Evolutionary conservation across 2,329 filamentous ascomycete species (phyloP).

Genomic region (Bimuria novae-zelandiae): DNA sequence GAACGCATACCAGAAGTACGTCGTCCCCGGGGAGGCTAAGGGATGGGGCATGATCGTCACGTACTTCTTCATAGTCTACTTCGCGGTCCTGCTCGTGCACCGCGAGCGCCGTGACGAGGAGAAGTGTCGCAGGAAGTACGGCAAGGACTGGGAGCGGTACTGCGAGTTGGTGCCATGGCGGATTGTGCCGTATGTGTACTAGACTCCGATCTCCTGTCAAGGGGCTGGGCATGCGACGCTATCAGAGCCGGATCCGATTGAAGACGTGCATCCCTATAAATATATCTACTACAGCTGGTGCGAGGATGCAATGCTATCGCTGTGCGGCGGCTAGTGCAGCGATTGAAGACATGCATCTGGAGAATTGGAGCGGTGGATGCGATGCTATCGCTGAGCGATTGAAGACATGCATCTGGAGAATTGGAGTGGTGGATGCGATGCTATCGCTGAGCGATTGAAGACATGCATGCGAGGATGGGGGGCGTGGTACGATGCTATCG

Average conservation of each 20-base stretch:
- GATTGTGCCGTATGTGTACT: constrained; percentile 88
- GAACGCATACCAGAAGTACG: constrained; percentile 64
- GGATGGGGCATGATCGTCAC: constrained; percentile 88
- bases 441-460: constrained; percentile 3
- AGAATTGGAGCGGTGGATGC: background rate
- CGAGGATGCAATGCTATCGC: constrained; percentile 31
- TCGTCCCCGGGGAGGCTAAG: constrained; percentile 72
- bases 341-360: constrained; percentile 14
- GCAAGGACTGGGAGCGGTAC: constrained; percentile 89
- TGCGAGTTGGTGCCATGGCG: constrained; percentile 78
- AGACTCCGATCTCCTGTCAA: constrained; percentile 8
- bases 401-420: constrained; percentile 2
- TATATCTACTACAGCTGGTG: background rate
- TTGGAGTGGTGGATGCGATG: constrained; percentile 7
- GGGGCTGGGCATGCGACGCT: constrained; percentile 29
- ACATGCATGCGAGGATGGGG: constrained; percentile 1
- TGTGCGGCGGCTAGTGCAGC: too few relatives aligned
- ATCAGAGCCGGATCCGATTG: constrained; percentile 24
- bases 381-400: constrained; percentile 7
- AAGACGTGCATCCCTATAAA: constrained; percentile 29
- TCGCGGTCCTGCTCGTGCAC: constrained; percentile 83
- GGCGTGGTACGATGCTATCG: constrained; percentile 8
- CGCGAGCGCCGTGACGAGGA: constrained; percentile 86
- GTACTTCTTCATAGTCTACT: constrained; percentile 95
- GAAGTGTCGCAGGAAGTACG: constrained; percentile 90